Evolutionary conservation across 2,329 filamentous ascomycete species (phyloP).

Genomic region (Metarhizium brunneum): DNA sequence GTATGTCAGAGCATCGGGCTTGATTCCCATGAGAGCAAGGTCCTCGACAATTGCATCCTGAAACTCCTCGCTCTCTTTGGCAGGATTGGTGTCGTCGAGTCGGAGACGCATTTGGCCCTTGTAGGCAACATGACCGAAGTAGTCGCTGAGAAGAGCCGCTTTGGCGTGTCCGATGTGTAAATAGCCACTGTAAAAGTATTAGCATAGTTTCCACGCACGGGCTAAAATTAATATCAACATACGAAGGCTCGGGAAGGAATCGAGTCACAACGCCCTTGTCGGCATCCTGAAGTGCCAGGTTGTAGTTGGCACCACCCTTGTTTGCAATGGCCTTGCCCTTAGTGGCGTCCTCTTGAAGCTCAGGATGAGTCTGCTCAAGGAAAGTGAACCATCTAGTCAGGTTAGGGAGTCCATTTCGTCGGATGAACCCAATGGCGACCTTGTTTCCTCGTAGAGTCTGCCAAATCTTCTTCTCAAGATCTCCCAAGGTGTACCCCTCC

Average conservation of each 20-base stretch:
- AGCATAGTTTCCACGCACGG: neutral
- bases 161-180: slow-evolving; percentile 95
- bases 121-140: slow-evolving; percentile 91
- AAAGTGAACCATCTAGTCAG: slow-evolving; percentile 80
- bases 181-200: slow-evolving; percentile 50
- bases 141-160: slow-evolving; percentile 87
- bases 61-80: slow-evolving; percentile 95
- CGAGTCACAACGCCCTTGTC: slow-evolving; percentile 85
- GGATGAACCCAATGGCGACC: slow-evolving; percentile 71
- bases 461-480: slow-evolving; percentile 77
- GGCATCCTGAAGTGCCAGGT: slow-evolving; percentile 75
- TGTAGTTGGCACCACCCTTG: slow-evolving; percentile 79
- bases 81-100: slow-evolving; percentile 95
- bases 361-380: slow-evolving; percentile 72
- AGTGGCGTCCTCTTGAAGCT: slow-evolving; percentile 59
- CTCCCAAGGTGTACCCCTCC: slow-evolving; percentile 67
- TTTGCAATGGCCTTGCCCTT: slow-evolving; percentile 64
- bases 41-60: slow-evolving; percentile 92
- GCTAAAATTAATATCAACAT: slow-evolving; percentile 22
- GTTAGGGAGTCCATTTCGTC: slow-evolving; percentile 68
- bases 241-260: slow-evolving; percentile 91
- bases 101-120: slow-evolving; percentile 83
- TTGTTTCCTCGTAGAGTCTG: slow-evolving; percentile 74
- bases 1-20: slow-evolving; percentile 76
- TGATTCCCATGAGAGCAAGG: slow-evolving; percentile 82